These are phyloP conservation scores for Claviceps monticola DNA, from an alignment of 2,329 filamentous ascomycete genomes.

Conservation along the genomic window DNA sequence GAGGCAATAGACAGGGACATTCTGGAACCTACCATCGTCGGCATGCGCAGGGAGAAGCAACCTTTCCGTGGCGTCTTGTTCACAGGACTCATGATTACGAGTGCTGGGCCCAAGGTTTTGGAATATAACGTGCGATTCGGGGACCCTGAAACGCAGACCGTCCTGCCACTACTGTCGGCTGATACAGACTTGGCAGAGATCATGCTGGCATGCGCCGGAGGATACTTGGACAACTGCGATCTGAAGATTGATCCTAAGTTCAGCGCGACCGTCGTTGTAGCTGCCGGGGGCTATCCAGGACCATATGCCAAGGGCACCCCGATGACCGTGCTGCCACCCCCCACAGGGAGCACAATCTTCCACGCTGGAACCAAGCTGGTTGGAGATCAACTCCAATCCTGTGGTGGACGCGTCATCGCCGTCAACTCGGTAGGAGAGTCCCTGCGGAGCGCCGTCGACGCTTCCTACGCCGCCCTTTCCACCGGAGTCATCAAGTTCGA, in stretches of 20 bases:
- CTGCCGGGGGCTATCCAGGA: constrained; percentile 81
- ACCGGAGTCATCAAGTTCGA: constrained; percentile 59
- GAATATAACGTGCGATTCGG: constrained; percentile 93
- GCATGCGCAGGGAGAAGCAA: constrained; percentile 69
- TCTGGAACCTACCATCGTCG: constrained; percentile 77
- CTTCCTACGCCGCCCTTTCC: constrained; percentile 74
- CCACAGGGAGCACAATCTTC: constrained; percentile 55
- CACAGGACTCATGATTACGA: constrained; percentile 88
- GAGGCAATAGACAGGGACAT: constrained; percentile 67
- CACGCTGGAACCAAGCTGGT: constrained; percentile 73
- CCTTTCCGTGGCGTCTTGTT: constrained; percentile 66
- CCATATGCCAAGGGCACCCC: constrained; percentile 66
- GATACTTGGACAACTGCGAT: constrained; percentile 55
- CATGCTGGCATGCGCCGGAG: constrained; percentile 72
- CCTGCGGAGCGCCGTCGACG: constrained; percentile 69
- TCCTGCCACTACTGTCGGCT: constrained; percentile 61
- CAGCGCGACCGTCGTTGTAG: constrained; percentile 86
- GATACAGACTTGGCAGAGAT: constrained; percentile 78
- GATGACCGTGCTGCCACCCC: constrained; percentile 35
- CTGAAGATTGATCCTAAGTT: constrained; percentile 56
- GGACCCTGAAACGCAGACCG: constrained; percentile 81
- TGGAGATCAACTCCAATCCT: constrained; percentile 52
- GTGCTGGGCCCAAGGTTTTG: constrained; percentile 63
- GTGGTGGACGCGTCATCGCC: constrained; percentile 85
- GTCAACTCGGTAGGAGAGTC: constrained; percentile 63